A percentile compares a stretch with the other conserved stretches of the same genome.
Conservation (phyloP, 805 yeast genomes). For the Saturnispora diversa region DNA sequence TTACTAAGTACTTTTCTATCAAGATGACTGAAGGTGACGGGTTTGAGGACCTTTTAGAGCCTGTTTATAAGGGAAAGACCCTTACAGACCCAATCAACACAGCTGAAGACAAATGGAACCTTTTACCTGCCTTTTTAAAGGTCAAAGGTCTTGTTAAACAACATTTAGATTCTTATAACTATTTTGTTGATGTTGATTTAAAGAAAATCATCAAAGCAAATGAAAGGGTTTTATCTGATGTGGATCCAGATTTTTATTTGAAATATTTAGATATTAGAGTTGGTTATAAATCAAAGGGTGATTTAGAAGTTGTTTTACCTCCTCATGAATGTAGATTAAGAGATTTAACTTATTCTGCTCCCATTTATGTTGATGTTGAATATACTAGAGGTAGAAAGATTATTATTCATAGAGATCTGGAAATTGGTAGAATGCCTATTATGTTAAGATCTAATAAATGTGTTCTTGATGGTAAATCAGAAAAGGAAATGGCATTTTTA, state of each 20-base stretch:
- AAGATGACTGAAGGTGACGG: slow-evolving; percentile 33
- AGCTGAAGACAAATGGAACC: slow-evolving; percentile 94
- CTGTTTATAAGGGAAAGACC: slow-evolving; percentile 77
- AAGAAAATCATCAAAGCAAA: slow-evolving; percentile 90
- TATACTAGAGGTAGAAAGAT: slow-evolving; percentile 92
- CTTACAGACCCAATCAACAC: slow-evolving; percentile 83
- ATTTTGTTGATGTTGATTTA: slow-evolving; percentile 87
- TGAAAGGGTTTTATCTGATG: slow-evolving; percentile 82
- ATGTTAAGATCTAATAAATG: slow-evolving; percentile 94
- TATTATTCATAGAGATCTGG: slow-evolving; percentile 81
- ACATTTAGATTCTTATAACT: slow-evolving; percentile 96
- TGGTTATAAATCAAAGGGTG: slow-evolving; percentile 58
- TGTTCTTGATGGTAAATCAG: slow-evolving; percentile 69
- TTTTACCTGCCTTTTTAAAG: slow-evolving; percentile 89
- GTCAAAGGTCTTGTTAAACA: slow-evolving; percentile 96
- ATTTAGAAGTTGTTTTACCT: slow-evolving; percentile 52
- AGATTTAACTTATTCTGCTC: slow-evolving; percentile 91
- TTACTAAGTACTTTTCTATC: neutral
- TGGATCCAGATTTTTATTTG: slow-evolving; percentile 92
- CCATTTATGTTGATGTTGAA: slow-evolving; percentile 93
- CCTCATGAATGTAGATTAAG: slow-evolving; percentile 96
- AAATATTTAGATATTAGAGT: slow-evolving; percentile 90
- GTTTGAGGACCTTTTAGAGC: slow-evolving; percentile 70
- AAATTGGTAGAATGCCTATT: slow-evolving; percentile 98
- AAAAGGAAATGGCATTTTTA: slow-evolving; percentile 74